Evolutionary conservation across 768 basidiomycete species (phyloP).

Genomic region (Tubosaeta sp.): DNA sequence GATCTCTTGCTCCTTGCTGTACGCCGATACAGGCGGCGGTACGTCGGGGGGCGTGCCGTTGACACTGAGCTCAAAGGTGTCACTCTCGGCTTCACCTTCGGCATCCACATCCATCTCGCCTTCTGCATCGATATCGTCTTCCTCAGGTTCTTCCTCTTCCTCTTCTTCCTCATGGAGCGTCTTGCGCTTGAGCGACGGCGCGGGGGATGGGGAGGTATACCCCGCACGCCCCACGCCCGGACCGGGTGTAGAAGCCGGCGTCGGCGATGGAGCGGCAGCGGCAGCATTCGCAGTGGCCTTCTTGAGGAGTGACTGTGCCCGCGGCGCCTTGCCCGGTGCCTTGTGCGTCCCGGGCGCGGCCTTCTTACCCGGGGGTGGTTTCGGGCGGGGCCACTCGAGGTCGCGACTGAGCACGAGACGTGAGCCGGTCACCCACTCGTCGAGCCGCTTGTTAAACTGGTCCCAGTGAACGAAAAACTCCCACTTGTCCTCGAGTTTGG

Average conservation of each 20-base stretch:
- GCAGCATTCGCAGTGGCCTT: conserved; percentile 67
- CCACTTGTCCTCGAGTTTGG: conserved; percentile 69
- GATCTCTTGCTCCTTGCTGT: conserved; percentile 98
- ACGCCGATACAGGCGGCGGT: conserved; percentile 53
- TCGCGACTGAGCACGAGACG: conserved; percentile 81
- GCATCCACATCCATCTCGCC: conserved; percentile 49
- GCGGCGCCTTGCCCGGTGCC: conserved; percentile 60
- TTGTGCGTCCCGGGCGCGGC: conserved; percentile 41
- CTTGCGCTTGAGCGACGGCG: conserved; percentile 66
- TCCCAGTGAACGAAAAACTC: conserved; percentile 99
- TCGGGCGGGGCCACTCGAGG: conserved; percentile 95
- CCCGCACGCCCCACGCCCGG: conserved; percentile 30
- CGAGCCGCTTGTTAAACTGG: conserved; percentile 97
- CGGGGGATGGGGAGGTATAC: conserved; percentile 54
- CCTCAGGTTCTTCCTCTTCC: conserved; percentile 49
- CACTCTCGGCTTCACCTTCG: conserved; percentile 47
- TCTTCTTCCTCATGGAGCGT: conserved; percentile 60
- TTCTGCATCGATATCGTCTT: conserved; percentile 44
- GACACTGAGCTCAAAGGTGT: conserved; percentile 63
- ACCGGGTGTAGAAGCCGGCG: conserved; percentile 47
- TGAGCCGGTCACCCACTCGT: conserved; percentile 93
- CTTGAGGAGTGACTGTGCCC: conserved; percentile 57
- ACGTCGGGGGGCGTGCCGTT: conserved; percentile 43
- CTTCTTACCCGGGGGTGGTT: conserved; percentile 58
- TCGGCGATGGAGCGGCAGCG: conserved; percentile 59